Percentiles rank a stretch among this genome's conserved stretches.
Evolutionary conservation across 805 yeast species (phyloP).

Genomic region (Myxozyma kluyveri): DNA sequence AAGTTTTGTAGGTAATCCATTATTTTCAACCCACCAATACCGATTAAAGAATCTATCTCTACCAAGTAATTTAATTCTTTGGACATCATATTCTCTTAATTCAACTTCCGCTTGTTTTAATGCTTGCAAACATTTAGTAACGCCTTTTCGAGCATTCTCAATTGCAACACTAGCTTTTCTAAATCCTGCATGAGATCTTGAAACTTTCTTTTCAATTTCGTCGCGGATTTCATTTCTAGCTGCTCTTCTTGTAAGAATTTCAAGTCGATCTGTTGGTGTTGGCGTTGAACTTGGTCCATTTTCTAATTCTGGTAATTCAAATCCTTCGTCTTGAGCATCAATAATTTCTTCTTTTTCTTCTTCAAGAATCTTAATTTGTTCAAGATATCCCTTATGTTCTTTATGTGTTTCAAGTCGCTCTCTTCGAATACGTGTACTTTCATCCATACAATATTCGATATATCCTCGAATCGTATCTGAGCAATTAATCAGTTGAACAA

Average conservation of each 20-base stretch:
- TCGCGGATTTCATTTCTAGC: conserved; percentile 36
- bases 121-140: conserved; percentile 49
- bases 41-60: conserved; percentile 78
- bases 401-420: conserved; percentile 63
- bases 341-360: conserved; percentile 32
- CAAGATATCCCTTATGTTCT: conserved; percentile 55
- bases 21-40: conserved; percentile 93
- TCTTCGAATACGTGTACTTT: conserved; percentile 58
- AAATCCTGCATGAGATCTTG: conserved; percentile 43
- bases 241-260: not conserved
- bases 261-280: not conserved
- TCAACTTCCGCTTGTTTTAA: conserved; percentile 57
- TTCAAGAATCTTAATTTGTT: conserved; percentile 49
- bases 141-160: conserved; percentile 33
- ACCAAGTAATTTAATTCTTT: conserved; percentile 73
- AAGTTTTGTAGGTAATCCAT: conserved; percentile 52
- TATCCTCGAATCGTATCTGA: conserved; percentile 58
- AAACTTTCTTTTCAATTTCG: conserved; percentile 24
- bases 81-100: conserved; percentile 57
- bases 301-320: no score
- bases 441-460: conserved; percentile 68
- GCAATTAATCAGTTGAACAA: conserved; percentile 60
- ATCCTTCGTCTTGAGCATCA: conserved; percentile 30
- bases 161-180: conserved; percentile 36
- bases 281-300: conserved; percentile 4